A percentile compares a stretch with the other conserved stretches of the same genome.
Conservation (phyloP, 495 filamentous ascomycete species). For the Penicillium flavigenum region DNA sequence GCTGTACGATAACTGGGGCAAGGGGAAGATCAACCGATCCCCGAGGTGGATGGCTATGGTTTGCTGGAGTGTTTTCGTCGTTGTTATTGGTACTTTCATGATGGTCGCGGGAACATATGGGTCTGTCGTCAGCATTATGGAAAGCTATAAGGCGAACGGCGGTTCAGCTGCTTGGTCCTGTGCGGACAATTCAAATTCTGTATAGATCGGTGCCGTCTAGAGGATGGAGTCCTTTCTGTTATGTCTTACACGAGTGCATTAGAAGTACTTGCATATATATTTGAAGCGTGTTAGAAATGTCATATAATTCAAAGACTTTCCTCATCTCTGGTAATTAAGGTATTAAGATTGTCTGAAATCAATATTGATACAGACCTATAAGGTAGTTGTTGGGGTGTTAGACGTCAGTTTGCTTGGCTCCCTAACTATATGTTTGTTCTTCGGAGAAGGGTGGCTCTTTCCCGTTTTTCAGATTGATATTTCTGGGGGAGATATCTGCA, state of each 20-base stretch:
- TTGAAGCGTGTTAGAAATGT: not conserved
- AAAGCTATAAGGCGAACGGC: conserved; percentile 38
- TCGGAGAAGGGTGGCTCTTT: not conserved
- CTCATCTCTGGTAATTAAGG: too few species aligned
- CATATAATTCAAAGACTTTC: not conserved
- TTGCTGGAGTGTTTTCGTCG: conserved; percentile 30
- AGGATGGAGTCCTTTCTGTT: not conserved
- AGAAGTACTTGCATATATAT: not conserved
- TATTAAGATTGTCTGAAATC: too few species aligned
- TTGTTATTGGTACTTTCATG: conserved; percentile 44
- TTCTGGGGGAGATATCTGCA: not conserved
- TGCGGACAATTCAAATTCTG: conserved; percentile 37
- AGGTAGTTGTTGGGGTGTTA: too few species aligned
- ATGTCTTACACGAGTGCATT: not conserved
- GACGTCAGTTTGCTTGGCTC: too few species aligned
- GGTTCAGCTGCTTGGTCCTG: conserved; percentile 35
- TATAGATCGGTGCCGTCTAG: conserved; percentile 3
- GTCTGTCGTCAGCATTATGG: conserved; percentile 53
- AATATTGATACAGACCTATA: too few species aligned
- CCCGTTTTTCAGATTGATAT: not conserved
- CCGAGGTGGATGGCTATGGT: conserved; percentile 31
- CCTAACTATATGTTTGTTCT: too few species aligned
- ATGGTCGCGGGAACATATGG: conserved; percentile 60
- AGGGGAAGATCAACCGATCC: conserved; percentile 36
- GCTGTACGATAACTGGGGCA: conserved; percentile 48